Base-by-base conservation (phyloP, 495 filamentous ascomycete species). In the Annulohypoxylon moriforme region DNA sequence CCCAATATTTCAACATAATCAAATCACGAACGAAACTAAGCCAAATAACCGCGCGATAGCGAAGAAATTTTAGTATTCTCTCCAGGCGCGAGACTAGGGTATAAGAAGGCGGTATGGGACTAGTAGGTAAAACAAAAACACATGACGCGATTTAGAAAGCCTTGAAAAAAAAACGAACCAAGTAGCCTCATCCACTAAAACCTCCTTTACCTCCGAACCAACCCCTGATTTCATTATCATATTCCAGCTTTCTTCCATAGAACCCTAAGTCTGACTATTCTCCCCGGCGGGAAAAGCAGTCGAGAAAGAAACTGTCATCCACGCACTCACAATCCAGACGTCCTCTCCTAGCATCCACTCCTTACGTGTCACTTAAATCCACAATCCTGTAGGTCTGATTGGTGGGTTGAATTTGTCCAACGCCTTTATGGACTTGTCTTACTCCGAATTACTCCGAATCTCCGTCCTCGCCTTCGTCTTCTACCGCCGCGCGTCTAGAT, bases 401-500 rank as follows among this genome's bases (percentile, higher is more conserved):
- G 20, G 33, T 36, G 13, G 33, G 46, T 52, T 52, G 22, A 52
- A 24, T 14, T 52, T 52, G 24, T 4, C 25, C 8, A 0, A 52
- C 24, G 14, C 38, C 27, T 14, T 22, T 18, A 8, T 29, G 27
- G 16, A 22, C 7, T 22, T 52, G 27, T 20, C n/a, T n/a, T 29
- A 25, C 24, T 22, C n/a, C n/a, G n/a, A n/a, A n/a, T 62, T 50
- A 77, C 64, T 69, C 73, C 9, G 58, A 67, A 25, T 69, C 67
- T 20, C 57, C 69, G 1, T 66, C 55, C n/a, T 73, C 73, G 2
- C 76, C 73, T 16, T 68, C 40, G 14, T 66, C 71, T 44, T 66
- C 65, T 24, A 56, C n/a, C n/a, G 38, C 73, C 20, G 66, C 76
- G 55, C 68, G 69, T 58, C 74, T 72, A 10, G 73, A 76, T 47